Evolutionary conservation across 2,329 filamentous ascomycete species (phyloP).

Genomic region (Pseudocercospora vitis): DNA sequence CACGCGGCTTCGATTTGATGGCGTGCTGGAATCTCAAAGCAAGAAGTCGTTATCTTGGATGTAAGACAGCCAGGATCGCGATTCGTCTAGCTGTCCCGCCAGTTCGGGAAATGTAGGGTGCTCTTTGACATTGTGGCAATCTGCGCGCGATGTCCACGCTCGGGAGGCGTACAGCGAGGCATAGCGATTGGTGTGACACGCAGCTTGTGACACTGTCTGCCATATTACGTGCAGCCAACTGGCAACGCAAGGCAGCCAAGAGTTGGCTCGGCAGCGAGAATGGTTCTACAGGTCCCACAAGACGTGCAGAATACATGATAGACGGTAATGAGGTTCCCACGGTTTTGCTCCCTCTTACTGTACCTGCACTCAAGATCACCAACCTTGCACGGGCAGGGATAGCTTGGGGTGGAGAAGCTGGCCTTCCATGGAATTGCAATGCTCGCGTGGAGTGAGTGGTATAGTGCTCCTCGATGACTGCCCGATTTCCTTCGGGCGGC

Average conservation of each 20-base stretch:
- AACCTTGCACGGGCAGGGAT: not conserved
- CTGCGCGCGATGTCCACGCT: no score
- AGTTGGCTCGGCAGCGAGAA: not conserved
- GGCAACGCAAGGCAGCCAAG: not conserved
- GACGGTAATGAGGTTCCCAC: not conserved
- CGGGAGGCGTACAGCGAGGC: no score
- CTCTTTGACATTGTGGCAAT: no score
- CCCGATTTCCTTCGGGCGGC: no score
- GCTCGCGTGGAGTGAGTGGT: not conserved
- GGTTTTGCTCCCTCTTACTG: not conserved
- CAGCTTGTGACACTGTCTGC: not conserved
- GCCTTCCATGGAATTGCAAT: not conserved
- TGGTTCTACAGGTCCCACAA: not conserved
- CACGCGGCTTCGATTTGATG: no score
- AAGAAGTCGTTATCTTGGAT: no score
- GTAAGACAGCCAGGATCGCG: no score
- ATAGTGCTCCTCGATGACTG: no score
- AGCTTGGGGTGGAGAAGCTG: conserved; percentile 1
- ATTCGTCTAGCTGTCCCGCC: no score
- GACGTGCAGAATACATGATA: not conserved
- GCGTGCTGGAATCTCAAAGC: no score
- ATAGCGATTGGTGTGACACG: not conserved
- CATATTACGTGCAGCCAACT: not conserved
- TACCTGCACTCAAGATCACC: not conserved
- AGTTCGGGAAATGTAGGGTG: no score